Evolutionary conservation across 164 flowering plant species (phyloP).

Genomic region (Aristolochia fimbriata): DNA sequence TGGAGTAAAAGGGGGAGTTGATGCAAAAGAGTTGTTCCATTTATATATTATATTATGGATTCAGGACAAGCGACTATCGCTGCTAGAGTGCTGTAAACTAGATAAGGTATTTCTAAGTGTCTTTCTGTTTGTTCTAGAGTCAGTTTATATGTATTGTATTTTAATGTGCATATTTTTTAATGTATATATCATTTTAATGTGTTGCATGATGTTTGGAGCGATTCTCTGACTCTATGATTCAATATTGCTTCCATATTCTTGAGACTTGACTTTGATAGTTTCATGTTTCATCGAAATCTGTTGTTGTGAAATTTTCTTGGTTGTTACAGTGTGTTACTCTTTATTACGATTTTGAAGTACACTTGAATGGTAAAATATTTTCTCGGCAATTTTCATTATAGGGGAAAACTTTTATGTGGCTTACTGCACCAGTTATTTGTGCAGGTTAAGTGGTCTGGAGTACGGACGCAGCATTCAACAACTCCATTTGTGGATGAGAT

Average conservation of each 20-base stretch:
- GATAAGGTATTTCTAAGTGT: slow-evolving; percentile 62
- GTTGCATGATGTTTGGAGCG: no score
- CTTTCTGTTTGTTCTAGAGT: background rate
- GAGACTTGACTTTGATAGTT: no score
- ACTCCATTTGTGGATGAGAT: slow-evolving; percentile 93
- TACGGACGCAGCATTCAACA: slow-evolving; percentile 74
- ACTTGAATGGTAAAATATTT: background rate
- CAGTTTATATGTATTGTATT: no score
- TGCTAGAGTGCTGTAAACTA: slow-evolving; percentile 76
- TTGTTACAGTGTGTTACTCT: no score
- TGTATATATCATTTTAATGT: no score
- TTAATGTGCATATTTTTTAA: no score
- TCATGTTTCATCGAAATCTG: no score
- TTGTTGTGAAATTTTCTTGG: no score
- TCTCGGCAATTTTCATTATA: background rate
- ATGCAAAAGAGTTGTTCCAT: slow-evolving; percentile 89
- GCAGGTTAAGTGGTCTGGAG: slow-evolving; percentile 97
- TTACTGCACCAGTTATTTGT: background rate
- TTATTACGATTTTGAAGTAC: no score
- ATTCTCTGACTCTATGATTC: no score
- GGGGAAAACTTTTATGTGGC: background rate
- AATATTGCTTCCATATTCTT: no score
- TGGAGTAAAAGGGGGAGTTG: slow-evolving; percentile 81
- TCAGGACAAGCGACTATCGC: slow-evolving; percentile 65
- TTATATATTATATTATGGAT: slow-evolving; percentile 84